phyloP scores from a whole-genome alignment of 2,329 filamentous ascomycete genomes.

The Sarocladiaceae sp. region DNA sequence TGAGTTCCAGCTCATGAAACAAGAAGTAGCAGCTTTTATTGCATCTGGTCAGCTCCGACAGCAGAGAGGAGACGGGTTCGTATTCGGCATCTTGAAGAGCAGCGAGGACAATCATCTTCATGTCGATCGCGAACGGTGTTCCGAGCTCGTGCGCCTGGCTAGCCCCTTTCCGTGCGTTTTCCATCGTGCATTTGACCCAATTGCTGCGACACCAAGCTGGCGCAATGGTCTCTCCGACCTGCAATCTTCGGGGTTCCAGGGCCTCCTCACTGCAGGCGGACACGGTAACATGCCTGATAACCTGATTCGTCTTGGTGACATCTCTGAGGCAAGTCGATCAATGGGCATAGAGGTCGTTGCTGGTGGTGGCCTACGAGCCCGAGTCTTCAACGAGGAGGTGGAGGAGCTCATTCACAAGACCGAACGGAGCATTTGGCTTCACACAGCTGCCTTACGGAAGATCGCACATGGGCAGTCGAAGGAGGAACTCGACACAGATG shows the following conservation, averaged over 20 bases:
- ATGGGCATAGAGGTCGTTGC: slow-evolving; percentile 43
- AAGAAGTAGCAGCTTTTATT: slow-evolving; percentile 31
- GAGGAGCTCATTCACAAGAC: slow-evolving; percentile 19
- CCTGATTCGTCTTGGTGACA: slow-evolving; percentile 24
- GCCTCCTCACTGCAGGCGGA: slow-evolving; percentile 48
- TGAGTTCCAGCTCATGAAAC: slow-evolving; percentile 39
- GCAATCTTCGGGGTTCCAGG: slow-evolving; percentile 38
- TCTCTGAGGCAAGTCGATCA: slow-evolving; percentile 24
- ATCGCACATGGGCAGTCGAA: not conserved
- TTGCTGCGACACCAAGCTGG: slow-evolving; percentile 24
- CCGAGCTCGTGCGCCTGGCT: slow-evolving; percentile 33
- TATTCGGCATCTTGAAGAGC: slow-evolving; percentile 42
- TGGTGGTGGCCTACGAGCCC: slow-evolving; percentile 43
- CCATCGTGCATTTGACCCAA: slow-evolving; percentile 49
- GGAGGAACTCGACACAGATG: slow-evolving; percentile 20
- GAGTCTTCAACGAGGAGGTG: slow-evolving; percentile 28
- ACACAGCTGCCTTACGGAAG: slow-evolving; percentile 35
- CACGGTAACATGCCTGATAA: slow-evolving; percentile 34
- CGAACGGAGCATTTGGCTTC: slow-evolving; percentile 32
- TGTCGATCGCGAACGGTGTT: slow-evolving; percentile 36
- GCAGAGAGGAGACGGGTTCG: slow-evolving; percentile 46
- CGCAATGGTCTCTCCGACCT: slow-evolving; percentile 27
- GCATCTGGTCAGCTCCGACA: slow-evolving; percentile 29
- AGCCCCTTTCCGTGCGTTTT: slow-evolving; percentile 41
- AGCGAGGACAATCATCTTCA: slow-evolving; percentile 13